Evolutionary conservation across 2,329 filamentous ascomycete genomes (phyloP).

Genomic region (Thermomyces lanuginosus): DNA sequence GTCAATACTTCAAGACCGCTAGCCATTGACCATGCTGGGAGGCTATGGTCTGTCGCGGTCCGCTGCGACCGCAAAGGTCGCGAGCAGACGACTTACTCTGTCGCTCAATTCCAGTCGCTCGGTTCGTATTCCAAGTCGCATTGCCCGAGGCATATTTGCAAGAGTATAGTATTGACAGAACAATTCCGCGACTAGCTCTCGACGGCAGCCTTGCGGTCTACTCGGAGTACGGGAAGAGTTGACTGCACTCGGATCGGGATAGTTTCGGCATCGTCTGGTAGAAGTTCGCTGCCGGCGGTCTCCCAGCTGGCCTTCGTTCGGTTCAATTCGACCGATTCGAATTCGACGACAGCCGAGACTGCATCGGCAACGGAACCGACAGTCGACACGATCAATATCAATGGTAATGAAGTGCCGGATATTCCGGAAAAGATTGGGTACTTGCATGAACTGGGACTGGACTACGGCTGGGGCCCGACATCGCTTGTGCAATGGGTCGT

Average conservation of each 20-base stretch:
- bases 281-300: slow-evolving; percentile 10
- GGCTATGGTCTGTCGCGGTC: slow-evolving; percentile 37
- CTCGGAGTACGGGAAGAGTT: slow-evolving; percentile 9
- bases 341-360: slow-evolving; percentile 10
- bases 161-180: slow-evolving; percentile 1
- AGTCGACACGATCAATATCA: no score
- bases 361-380: slow-evolving; percentile 3
- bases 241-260: slow-evolving; percentile 3
- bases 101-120: slow-evolving; percentile 18
- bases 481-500: slow-evolving; percentile 55
- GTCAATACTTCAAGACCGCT: slow-evolving; percentile 6
- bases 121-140: slow-evolving; percentile 13
- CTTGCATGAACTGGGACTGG: slow-evolving; percentile 63
- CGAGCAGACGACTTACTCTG: slow-evolving; percentile 14
- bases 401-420: slow-evolving; percentile 35
- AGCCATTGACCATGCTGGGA: slow-evolving; percentile 34
- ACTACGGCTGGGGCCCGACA: slow-evolving; percentile 73
- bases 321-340: slow-evolving; percentile 27
- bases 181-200: slow-evolving; percentile 18
- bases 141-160: background rate
- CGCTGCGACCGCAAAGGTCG: slow-evolving; percentile 26
- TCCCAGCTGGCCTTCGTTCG: slow-evolving; percentile 15
- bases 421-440: slow-evolving; percentile 69
- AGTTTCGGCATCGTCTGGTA: slow-evolving; percentile 8
- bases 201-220: slow-evolving; percentile 15